phyloP scores from a whole-genome alignment of 2,329 filamentous ascomycete genomes.

The Cladosporium cucumerinum region DNA sequence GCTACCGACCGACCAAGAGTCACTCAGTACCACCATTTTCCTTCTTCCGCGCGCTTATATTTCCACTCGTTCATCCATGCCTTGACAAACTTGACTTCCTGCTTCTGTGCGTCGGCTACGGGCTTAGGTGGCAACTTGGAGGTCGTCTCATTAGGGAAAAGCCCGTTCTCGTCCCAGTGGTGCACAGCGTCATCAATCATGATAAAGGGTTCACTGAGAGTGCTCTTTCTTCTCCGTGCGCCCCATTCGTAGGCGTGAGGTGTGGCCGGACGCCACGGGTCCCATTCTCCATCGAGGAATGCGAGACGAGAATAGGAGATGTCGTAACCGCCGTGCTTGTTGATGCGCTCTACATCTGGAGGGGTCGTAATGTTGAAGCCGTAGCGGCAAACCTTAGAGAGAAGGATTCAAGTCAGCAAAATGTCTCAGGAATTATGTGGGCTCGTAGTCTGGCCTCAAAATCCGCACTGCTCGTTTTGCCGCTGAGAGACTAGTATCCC shows the following conservation, averaged over 20 bases:
- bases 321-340: slow-evolving; percentile 69
- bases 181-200: slow-evolving; percentile 72
- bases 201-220: slow-evolving; percentile 66
- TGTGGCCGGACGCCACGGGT: slow-evolving; percentile 75
- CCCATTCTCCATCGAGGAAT: slow-evolving; percentile 71
- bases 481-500: too few relatives aligned
- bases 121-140: slow-evolving; percentile 55
- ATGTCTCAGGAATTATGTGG: too few relatives aligned
- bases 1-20: too few relatives aligned
- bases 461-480: too few relatives aligned
- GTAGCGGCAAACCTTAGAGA: slow-evolving; percentile 52
- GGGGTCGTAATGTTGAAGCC: slow-evolving; percentile 67
- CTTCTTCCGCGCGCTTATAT: slow-evolving; percentile 15
- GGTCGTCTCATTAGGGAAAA: slow-evolving; percentile 62
- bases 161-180: slow-evolving; percentile 47
- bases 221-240: slow-evolving; percentile 49
- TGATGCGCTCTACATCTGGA: slow-evolving; percentile 64
- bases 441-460: too few relatives aligned
- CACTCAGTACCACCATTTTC: slow-evolving; percentile 13
- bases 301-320: slow-evolving; percentile 74
- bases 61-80: slow-evolving; percentile 65
- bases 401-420: too few relatives aligned
- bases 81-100: slow-evolving; percentile 60
- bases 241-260: slow-evolving; percentile 60
- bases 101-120: slow-evolving; percentile 57